A percentile compares a stretch with the other conserved stretches of the same genome.
Conservation (phyloP, 2,329 filamentous ascomycete species). For the Scedosporium minutisporum region DNA sequence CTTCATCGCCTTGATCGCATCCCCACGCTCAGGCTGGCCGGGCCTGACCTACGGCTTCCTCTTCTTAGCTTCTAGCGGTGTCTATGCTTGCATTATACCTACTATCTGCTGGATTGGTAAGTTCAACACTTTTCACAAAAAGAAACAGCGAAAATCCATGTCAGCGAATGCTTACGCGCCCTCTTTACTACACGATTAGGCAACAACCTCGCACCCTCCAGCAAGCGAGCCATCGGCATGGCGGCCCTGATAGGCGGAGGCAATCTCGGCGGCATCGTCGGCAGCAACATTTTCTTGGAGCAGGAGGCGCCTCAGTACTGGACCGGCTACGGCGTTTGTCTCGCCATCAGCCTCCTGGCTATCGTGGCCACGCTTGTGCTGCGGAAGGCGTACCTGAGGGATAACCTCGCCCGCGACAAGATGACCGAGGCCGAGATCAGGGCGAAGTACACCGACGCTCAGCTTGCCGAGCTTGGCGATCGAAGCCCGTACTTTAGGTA, state of each 20-base stretch:
- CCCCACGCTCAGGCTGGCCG: slow-evolving; percentile 13
- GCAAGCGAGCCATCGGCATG: slow-evolving; percentile 16
- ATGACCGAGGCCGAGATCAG: slow-evolving; percentile 8
- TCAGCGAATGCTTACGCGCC: too few relatives aligned
- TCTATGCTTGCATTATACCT: slow-evolving; percentile 21
- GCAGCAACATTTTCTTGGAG: slow-evolving; percentile 27
- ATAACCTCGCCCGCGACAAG: slow-evolving; percentile 19
- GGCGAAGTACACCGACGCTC: slow-evolving; percentile 10
- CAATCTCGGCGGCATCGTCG: slow-evolving; percentile 20
- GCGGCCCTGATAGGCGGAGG: slow-evolving; percentile 14
- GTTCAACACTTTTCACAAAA: too few relatives aligned
- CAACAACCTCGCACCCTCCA: slow-evolving; percentile 15
- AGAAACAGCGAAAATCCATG: too few relatives aligned
- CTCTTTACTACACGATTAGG: slow-evolving; percentile 11
- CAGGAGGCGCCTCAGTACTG: slow-evolving; percentile 23
- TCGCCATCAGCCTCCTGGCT: slow-evolving; percentile 12
- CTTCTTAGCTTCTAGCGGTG: slow-evolving; percentile 14
- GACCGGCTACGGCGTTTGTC: slow-evolving; percentile 26
- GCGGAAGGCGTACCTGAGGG: slow-evolving; percentile 8
- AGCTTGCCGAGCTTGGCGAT: slow-evolving; percentile 20
- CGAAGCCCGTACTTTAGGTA: slow-evolving; percentile 5
- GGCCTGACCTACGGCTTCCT: slow-evolving; percentile 19
- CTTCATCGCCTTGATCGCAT: slow-evolving; percentile 5
- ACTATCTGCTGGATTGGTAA: slow-evolving; percentile 15
- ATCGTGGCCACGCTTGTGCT: slow-evolving; percentile 2